Percentiles rank a stretch among this genome's conserved stretches.
These are phyloP conservation scores for Cajanus cajan DNA, from an alignment of 306 rosid genomes.

Conservation along the genomic window DNA sequence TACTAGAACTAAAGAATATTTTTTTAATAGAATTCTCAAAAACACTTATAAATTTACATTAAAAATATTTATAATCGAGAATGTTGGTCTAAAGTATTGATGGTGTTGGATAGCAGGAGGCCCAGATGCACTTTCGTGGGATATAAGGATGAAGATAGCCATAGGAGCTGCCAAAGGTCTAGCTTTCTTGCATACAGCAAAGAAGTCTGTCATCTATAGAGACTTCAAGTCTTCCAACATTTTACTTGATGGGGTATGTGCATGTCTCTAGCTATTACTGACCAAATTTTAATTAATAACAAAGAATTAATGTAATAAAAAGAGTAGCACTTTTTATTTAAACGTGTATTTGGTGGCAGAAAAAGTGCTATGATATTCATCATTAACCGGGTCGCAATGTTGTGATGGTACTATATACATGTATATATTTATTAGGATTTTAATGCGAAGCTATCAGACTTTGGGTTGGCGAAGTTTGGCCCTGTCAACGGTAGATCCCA, in stretches of 20 bases:
- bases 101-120: conserved; percentile 39
- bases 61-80: too few relatives aligned
- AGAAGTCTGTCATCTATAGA: conserved; percentile 71
- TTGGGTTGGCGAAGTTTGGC: conserved; percentile 83
- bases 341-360: too few relatives aligned
- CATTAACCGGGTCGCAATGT: not conserved
- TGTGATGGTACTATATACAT: not conserved
- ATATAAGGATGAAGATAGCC: conserved; percentile 64
- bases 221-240: conserved; percentile 90
- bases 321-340: too few relatives aligned
- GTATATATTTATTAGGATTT: conserved; percentile 40
- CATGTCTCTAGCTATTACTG: too few relatives aligned
- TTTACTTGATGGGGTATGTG: conserved; percentile 61
- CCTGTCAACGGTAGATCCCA: conserved; percentile 68
- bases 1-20: too few relatives aligned
- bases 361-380: not conserved
- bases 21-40: too few relatives aligned
- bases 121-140: conserved; percentile 72
- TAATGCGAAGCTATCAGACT: conserved; percentile 79
- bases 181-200: conserved; percentile 57
- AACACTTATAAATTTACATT: too few relatives aligned
- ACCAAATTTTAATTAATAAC: too few relatives aligned
- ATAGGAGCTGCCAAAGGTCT: conserved; percentile 84
- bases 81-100: not conserved
- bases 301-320: too few relatives aligned